Base-by-base conservation (phyloP, 805 yeast genomes). In the Monosporozyma siamensis region DNA sequence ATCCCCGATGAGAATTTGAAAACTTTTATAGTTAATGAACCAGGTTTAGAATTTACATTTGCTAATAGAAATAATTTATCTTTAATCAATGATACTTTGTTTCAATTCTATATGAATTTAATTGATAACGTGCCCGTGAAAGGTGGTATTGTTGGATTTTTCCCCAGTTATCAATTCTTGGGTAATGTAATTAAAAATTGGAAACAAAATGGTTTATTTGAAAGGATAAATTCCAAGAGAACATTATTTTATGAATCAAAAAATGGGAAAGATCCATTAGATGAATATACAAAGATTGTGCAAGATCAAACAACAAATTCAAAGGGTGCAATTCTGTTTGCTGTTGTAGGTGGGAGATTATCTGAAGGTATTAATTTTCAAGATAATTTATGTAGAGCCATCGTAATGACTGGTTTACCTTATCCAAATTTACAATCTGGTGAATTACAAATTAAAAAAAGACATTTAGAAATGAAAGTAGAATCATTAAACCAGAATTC, bases 361-460 rank as follows among this genome's bases (percentile, higher is more conserved):
- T 85, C 95, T 0, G 97, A 89, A 60, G 97, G 97, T 4, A 90
- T 89, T 34, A 89, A 89, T 56, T 89, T 90, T 58, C 75, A 89
- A 9, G 90, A 88, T 54, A 78, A 81, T 31, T 64, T 90, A n/a
- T 95, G 95, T 1, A 68, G 97, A 44, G 88, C 85, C 0, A 89
- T 90, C 0, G 66, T 85, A 2, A 81, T 90, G 82, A 68, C 86
- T 10, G 97, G 97, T 0, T 59, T 90, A 31, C 97, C 97, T 2
- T 90, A 74, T 53, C 97, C 97, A 0, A 90, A 88, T 59, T 73
- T 82, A 0, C 74, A 72, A 53, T 80, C 92, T 22, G 94, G 90
- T 35, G 95, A 87, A 50, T 66, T 88, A 50, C 71, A 82, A 21
- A 84, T 94, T 10, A 82, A 77, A 55, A 67, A 79, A 49, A 70